Conservation (phyloP, 83 land plant genomes). For the Picea mariana region DNA sequence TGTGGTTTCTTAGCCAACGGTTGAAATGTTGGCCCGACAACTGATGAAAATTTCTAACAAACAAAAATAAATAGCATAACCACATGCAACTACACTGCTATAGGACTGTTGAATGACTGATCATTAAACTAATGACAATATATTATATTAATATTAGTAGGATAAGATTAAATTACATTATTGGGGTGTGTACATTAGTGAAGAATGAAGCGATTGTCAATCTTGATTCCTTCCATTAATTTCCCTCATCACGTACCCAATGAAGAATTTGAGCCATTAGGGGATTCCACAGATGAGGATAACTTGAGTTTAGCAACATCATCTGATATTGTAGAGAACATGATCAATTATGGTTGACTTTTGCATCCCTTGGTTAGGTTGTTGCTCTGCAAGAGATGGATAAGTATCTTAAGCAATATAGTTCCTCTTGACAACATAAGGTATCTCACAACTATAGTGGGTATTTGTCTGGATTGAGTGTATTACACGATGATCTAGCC, state of each 20-base stretch:
- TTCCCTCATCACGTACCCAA: constrained; percentile 55
- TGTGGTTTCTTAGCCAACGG: no score
- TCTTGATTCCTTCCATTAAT: constrained; percentile 69
- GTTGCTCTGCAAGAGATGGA: constrained; percentile 24
- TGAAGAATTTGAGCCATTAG: constrained; percentile 15
- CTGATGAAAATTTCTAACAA: no score
- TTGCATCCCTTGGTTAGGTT: constrained; percentile 50
- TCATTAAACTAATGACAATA: no score
- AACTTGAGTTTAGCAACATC: neutral
- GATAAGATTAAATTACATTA: no score
- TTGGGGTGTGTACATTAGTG: constrained; percentile 37
- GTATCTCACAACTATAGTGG: constrained; percentile 25
- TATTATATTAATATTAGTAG: no score
- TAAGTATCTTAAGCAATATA: constrained; percentile 44
- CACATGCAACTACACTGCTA: no score
- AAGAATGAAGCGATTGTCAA: constrained; percentile 64
- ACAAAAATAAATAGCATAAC: no score
- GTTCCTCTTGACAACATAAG: constrained; percentile 60
- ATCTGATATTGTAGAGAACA: constrained; percentile 3
- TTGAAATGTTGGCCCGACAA: no score
- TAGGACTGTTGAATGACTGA: no score
- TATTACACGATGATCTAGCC: constrained; percentile 14
- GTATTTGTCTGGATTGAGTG: neutral
- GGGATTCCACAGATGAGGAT: neutral
- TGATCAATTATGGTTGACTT: constrained; percentile 70